A percentile compares a stretch with the other conserved stretches of the same genome.
Conservation (phyloP, 1,284 basidiomycete genomes). For the Ceratobasidium papillatum region DNA sequence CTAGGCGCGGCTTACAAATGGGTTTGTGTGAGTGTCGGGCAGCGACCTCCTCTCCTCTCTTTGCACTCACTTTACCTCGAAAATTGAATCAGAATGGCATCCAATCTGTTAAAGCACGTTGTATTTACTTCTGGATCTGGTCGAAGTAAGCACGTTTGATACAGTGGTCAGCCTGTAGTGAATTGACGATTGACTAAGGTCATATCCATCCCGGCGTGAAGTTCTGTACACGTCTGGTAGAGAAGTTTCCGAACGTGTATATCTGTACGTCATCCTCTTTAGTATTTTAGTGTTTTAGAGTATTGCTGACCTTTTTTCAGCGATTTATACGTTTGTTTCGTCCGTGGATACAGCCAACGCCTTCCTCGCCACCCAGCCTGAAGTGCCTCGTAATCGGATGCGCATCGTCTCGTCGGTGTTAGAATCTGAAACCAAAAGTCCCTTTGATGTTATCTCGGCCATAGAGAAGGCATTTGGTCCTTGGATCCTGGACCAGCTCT, state of each 20-base stretch:
- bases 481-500: background rate
- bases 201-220: background rate
- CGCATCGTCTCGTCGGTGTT: background rate
- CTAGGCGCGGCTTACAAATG: too few species aligned
- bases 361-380: background rate
- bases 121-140: background rate
- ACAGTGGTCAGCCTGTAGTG: background rate
- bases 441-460: background rate
- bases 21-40: too few species aligned
- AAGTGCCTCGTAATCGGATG: background rate
- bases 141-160: background rate
- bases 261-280: background rate
- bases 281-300: background rate
- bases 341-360: background rate
- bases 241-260: background rate
- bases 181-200: background rate
- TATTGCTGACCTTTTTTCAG: background rate
- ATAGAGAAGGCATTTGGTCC: background rate
- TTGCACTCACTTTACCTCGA: too few species aligned
- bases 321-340: background rate
- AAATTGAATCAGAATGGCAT: too few species aligned
- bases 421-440: background rate
- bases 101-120: constrained; percentile 15
- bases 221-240: background rate
- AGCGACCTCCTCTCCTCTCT: too few species aligned